phyloP scores from a whole-genome alignment of 345 rosid genomes.

The Salix udensis region DNA sequence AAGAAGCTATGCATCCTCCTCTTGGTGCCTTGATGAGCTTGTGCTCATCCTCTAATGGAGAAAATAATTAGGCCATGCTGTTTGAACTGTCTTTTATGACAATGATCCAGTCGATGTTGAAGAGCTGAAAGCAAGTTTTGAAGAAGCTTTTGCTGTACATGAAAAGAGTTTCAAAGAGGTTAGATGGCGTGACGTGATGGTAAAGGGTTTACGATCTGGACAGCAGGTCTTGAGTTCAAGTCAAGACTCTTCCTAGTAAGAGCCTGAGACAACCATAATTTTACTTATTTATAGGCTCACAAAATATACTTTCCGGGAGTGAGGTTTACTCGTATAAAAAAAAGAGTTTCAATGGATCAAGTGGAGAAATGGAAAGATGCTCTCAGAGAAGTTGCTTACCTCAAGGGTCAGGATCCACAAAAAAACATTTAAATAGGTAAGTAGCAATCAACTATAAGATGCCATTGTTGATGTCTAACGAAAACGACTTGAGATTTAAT shows the following conservation, averaged over 20 bases:
- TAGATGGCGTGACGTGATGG: no score
- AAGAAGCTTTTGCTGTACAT: constrained; percentile 1
- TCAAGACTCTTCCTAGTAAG: no score
- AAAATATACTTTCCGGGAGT: no score
- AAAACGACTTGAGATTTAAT: no score
- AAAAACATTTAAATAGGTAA: constrained; percentile 1
- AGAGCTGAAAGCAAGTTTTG: neutral
- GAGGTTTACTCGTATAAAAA: neutral
- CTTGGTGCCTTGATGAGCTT: constrained; percentile 15
- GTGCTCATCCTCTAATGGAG: neutral
- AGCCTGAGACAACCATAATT: no score
- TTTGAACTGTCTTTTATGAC: constrained; percentile 13
- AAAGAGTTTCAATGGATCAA: neutral
- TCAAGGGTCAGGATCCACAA: neutral
- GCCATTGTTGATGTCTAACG: no score
- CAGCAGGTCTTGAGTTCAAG: no score
- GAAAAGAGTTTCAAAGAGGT: neutral
- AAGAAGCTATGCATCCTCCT: constrained; percentile 5
- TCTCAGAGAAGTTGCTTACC: neutral
- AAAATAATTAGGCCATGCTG: neutral
- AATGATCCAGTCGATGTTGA: constrained; percentile 7
- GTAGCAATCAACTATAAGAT: no score
- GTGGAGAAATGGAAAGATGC: constrained; percentile 6
- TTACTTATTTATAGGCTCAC: no score
- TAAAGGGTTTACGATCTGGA: no score